phyloP scores from a whole-genome alignment of 371 early-diverging fungal species.

The Mortierella sp. region DNA sequence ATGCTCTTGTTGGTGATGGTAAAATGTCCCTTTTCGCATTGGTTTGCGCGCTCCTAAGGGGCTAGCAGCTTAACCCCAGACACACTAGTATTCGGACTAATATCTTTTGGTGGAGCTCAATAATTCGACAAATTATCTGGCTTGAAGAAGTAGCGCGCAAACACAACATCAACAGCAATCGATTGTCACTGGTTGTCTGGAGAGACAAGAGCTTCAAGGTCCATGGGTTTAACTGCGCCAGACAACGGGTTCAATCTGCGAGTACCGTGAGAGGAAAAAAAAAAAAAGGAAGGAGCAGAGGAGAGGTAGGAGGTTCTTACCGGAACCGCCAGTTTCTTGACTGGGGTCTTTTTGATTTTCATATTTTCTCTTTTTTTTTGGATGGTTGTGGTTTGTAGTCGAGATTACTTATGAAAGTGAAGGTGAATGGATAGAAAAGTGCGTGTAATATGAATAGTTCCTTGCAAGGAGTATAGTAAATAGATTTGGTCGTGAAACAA shows the following conservation, averaged over 20 bases:
- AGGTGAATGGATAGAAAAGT: neutral
- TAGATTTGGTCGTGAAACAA: constrained; percentile 1
- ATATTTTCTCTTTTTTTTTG: constrained; percentile 42
- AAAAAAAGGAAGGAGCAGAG: neutral
- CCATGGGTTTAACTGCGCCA: neutral
- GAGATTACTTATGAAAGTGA: constrained; percentile 1
- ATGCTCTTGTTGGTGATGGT: neutral
- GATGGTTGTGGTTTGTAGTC: neutral
- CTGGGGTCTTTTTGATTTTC: constrained; percentile 79
- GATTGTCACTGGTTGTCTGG: neutral
- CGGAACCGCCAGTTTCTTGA: constrained; percentile 72
- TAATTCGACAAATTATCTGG: neutral
- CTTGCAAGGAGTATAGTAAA: neutral
- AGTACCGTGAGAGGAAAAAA: neutral
- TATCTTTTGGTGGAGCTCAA: no score
- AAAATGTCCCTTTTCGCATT: neutral
- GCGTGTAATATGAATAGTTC: neutral
- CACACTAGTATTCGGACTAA: neutral
- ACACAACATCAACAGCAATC: neutral
- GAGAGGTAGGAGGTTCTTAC: constrained; percentile 60
- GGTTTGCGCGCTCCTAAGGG: neutral
- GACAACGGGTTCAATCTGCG: neutral
- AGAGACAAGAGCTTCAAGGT: neutral
- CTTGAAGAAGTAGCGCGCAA: no score
- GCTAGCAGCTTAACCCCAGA: neutral